phyloP scores from a whole-genome alignment of 192 early-diverging fungal genomes.

The Gaertneriomyces semiglobifer region DNA sequence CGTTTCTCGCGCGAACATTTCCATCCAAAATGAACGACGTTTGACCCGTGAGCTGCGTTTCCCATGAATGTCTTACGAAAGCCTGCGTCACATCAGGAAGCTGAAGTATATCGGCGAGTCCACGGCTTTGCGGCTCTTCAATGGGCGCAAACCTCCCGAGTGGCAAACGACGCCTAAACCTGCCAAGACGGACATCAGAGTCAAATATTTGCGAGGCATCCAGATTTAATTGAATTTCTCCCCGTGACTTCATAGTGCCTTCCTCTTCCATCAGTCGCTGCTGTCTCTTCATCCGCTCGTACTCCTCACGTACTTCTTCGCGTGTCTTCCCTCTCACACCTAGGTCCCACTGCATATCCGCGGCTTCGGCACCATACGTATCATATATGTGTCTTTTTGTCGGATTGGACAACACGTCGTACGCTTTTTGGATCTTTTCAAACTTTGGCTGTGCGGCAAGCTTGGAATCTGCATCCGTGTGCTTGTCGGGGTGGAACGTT shows the following conservation, averaged over 20 bases:
- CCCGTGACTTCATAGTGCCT: slow-evolving; percentile 44
- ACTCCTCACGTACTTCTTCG: slow-evolving; percentile 49
- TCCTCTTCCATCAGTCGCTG: slow-evolving; percentile 43
- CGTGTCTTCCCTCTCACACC: slow-evolving; percentile 25
- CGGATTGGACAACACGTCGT: slow-evolving; percentile 50
- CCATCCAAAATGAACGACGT: slow-evolving; percentile 43
- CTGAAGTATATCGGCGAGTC: slow-evolving; percentile 21
- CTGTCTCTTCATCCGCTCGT: slow-evolving; percentile 33
- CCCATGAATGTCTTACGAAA: slow-evolving; percentile 55
- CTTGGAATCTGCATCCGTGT: slow-evolving; percentile 41
- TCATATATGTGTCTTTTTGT: slow-evolving; percentile 55
- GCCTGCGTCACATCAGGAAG: slow-evolving; percentile 30
- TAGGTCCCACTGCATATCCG: slow-evolving; percentile 50
- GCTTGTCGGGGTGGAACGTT: slow-evolving; percentile 59
- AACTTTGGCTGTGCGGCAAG: slow-evolving; percentile 45
- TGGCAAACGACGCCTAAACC: slow-evolving; percentile 7
- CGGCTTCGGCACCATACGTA: slow-evolving; percentile 46
- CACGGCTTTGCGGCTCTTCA: background rate
- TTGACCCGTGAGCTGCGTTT: slow-evolving; percentile 41
- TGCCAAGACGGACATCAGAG: slow-evolving; percentile 6
- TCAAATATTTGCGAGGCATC: slow-evolving; percentile 48
- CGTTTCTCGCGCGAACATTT: slow-evolving; percentile 52
- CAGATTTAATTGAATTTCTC: slow-evolving; percentile 47
- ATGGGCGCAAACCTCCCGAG: slow-evolving; percentile 24
- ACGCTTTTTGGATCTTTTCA: slow-evolving; percentile 49